Evolutionary conservation across 148 eudicot genomes (phyloP), one percentile per base, ranked within the genome.

Genomic region (Rhododendron griersonianum): DNA sequence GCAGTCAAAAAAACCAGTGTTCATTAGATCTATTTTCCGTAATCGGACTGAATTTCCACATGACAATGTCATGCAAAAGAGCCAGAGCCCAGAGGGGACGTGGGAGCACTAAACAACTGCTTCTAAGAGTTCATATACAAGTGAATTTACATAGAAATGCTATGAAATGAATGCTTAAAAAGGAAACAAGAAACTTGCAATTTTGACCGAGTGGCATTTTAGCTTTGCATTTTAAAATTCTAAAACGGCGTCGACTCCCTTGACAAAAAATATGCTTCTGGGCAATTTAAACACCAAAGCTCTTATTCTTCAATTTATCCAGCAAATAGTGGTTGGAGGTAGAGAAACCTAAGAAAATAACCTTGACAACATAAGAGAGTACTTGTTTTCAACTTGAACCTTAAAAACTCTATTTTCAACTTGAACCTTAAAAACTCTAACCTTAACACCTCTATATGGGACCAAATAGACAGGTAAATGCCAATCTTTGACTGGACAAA

Each of bases 251-350:
- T 87, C 81, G 30, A 76, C 67, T 9, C 9, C 28, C 23, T 69
- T 71, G 65, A 41, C 63, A 69, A 80, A 86, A 50, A 33, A 41
- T 81, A 83, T 19, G 13, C 44, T 53, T 85, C n/a, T 15, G 59
- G 74, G 50, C 71, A 80, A n/a, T 78, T 78, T 55, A 7, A 81
- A 2, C 8, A 30, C 59, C 63, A 53, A 80, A 80, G 1, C 15
- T 76, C 8, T 35, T 76, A 3, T 18, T 76, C 45, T 39, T 76
- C 80, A 39, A 33, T 33, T 73, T 73, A 33, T 6, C 41, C 77
- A 13, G 9, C 7, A 33, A 73, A 4, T 73, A 33, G 33, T 73
- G 19, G 16, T 73, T 78, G 53, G 53, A 78, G 81, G 25, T 3
- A 78, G 57, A 78, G 33, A 78, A 25, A n/a, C 30, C 25, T 8